These are phyloP conservation scores for Paraphaeosphaeria minitans DNA, from an alignment of 2,329 filamentous ascomycete species.

Conservation along the genomic window DNA sequence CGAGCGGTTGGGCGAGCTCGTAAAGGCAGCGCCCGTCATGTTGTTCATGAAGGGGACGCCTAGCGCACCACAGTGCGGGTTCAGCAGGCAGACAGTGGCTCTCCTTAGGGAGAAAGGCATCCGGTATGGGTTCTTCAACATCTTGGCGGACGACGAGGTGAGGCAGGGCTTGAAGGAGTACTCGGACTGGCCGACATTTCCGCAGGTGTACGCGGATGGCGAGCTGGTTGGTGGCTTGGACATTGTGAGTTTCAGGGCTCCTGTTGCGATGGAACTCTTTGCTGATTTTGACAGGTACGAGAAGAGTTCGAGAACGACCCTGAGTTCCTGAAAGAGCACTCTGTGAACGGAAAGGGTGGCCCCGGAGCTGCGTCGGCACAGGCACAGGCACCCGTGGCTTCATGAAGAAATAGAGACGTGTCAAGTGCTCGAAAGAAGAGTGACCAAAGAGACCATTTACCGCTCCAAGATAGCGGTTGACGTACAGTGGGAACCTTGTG, in stretches of 20 bases:
- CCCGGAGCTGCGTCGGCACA: constrained; percentile 14
- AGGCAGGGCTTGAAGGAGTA: constrained; percentile 95
- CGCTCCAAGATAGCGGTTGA: background rate
- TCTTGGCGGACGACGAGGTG: constrained; percentile 95
- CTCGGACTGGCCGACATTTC: constrained; percentile 98
- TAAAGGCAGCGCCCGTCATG: constrained; percentile 97
- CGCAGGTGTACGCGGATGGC: constrained; percentile 89
- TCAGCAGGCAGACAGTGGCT: constrained; percentile 86
- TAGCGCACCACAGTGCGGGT: constrained; percentile 85
- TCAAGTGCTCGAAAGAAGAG: background rate
- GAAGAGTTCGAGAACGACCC: constrained; percentile 86
- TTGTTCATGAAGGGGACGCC: constrained; percentile 99
- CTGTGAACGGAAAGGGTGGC: constrained; percentile 46
- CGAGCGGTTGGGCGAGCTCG: constrained; percentile 78
- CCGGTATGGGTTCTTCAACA: constrained; percentile 99
- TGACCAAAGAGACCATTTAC: background rate
- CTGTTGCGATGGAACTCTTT: background rate
- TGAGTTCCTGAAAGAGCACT: constrained; percentile 79
- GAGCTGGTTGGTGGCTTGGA: constrained; percentile 93
- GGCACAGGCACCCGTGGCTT: constrained; percentile 10
- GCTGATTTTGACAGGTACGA: constrained; percentile 69
- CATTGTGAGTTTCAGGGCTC: constrained; percentile 70
- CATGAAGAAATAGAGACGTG: background rate
- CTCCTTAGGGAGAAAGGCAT: constrained; percentile 87
- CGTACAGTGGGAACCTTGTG: background rate